Evolutionary conservation across 306 rosid genomes (phyloP).

Genomic region (Vigna reflexopilosa): DNA sequence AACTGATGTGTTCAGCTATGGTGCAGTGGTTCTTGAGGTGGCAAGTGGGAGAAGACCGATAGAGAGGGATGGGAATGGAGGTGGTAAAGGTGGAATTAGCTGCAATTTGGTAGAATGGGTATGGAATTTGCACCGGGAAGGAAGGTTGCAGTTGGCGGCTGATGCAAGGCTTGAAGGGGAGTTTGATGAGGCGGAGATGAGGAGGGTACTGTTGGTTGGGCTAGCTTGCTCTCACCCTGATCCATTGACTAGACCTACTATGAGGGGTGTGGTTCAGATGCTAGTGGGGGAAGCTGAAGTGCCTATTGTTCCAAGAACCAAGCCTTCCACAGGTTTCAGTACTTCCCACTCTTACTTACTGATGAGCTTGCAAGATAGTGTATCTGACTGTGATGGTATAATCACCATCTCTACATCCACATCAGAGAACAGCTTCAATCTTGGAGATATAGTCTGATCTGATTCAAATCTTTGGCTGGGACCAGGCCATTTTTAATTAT

Average conservation of each 20-base stretch:
- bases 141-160: conserved; percentile 67
- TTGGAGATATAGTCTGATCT: conserved; percentile 58
- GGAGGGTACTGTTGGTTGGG: conserved; percentile 71
- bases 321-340: conserved; percentile 71
- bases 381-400: conserved; percentile 84
- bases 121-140: conserved; percentile 88
- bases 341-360: conserved; percentile 80
- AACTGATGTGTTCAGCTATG: conserved; percentile 92
- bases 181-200: conserved; percentile 80
- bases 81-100: conserved; percentile 59
- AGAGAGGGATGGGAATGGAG: conserved; percentile 66
- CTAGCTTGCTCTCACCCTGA: conserved; percentile 92
- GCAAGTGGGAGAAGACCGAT: conserved; percentile 94
- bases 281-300: conserved; percentile 86
- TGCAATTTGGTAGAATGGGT: conserved; percentile 98
- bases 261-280: conserved; percentile 91
- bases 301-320: conserved; percentile 79
- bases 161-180: conserved; percentile 68
- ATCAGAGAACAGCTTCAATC: conserved; percentile 66
- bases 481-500: conserved; percentile 46
- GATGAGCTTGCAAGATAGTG: conserved; percentile 81
- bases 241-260: conserved; percentile 71
- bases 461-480: conserved; percentile 23
- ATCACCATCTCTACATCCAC: conserved; percentile 77
- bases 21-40: conserved; percentile 95